Conservation (phyloP, 805 yeast genomes). For the Candida maltosa region DNA sequence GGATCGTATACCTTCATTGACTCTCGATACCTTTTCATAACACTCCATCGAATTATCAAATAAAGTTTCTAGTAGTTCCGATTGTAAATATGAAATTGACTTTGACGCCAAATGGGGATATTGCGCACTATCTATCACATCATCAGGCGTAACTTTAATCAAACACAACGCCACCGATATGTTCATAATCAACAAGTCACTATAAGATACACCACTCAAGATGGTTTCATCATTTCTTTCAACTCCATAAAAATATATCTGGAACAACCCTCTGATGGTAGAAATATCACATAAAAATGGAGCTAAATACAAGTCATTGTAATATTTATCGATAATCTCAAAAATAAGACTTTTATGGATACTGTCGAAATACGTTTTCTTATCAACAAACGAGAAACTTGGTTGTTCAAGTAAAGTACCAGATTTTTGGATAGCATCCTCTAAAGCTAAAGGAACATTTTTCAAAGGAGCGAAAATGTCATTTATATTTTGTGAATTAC, state of each 20-base stretch:
- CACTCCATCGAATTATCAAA: conserved; percentile 40
- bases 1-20: conserved; percentile 47
- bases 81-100: conserved; percentile 5
- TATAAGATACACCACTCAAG: conserved; percentile 14
- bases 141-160: conserved; percentile 11
- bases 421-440: conserved; percentile 12
- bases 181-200: conserved; percentile 32
- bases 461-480: conserved; percentile 20
- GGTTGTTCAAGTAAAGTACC: conserved; percentile 7
- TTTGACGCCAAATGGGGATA: conserved; percentile 10
- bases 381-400: conserved; percentile 2
- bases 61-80: conserved; percentile 14
- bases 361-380: conserved; percentile 3
- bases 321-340: conserved; percentile 22
- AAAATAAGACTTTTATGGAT: conserved; percentile 14
- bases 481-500: conserved; percentile 7
- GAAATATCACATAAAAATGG: conserved; percentile 12
- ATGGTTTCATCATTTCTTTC: conserved; percentile 3
- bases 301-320: conserved; percentile 14
- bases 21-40: conserved; percentile 45
- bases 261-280: conserved; percentile 18
- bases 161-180: conserved; percentile 21
- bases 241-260: conserved; percentile 18
- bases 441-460: conserved; percentile 21
- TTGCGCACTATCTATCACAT: conserved; percentile 7